These are phyloP conservation scores for Ophiostoma quercus DNA, from an alignment of 2,329 filamentous ascomycete genomes.

Conservation along the genomic window DNA sequence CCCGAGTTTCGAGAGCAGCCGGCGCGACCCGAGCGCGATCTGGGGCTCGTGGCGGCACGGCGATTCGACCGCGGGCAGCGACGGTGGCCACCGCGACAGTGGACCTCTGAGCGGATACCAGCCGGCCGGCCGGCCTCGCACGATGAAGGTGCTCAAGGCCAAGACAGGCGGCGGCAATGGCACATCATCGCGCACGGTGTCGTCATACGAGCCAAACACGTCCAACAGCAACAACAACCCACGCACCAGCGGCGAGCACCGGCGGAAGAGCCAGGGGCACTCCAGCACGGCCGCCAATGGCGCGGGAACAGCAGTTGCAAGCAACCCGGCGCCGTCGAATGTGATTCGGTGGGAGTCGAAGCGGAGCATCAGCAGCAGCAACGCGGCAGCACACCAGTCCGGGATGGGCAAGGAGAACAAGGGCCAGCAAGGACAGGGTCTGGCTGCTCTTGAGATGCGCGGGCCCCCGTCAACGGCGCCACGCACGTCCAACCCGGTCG, in stretches of 20 bases:
- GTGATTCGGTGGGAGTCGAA: slow-evolving; percentile 50
- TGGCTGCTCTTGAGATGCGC: slow-evolving; percentile 33
- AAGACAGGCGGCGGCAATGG: slow-evolving; percentile 46
- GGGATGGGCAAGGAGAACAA: slow-evolving; percentile 36
- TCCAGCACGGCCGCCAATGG: slow-evolving; percentile 5
- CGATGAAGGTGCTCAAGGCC: slow-evolving; percentile 88
- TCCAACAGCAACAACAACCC: slow-evolving; percentile 31
- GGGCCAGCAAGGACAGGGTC: slow-evolving; percentile 27
- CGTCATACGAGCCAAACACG: slow-evolving; percentile 44
- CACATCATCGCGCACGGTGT: slow-evolving; percentile 46
- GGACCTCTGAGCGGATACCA: slow-evolving; percentile 62
- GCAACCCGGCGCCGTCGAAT: slow-evolving; percentile 22
- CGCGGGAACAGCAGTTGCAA: slow-evolving; percentile 22
- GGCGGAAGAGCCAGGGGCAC: slow-evolving; percentile 48
- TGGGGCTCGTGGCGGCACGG: slow-evolving; percentile 68
- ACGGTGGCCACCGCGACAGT: slow-evolving; percentile 50
- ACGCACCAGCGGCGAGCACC: slow-evolving; percentile 46
- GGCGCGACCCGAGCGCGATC: slow-evolving; percentile 50
- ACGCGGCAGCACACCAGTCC: slow-evolving; percentile 34
- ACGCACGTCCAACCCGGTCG: slow-evolving; percentile 72
- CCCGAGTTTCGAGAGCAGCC: slow-evolving; percentile 29
- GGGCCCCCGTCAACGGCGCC: slow-evolving; percentile 35
- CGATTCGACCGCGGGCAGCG: slow-evolving; percentile 43
- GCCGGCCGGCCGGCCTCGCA: slow-evolving; percentile 58
- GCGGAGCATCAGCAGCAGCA: slow-evolving; percentile 40